Evolutionary conservation across 371 early-diverging fungal genomes (phyloP).

Genomic region (Blakeslea trispora): DNA sequence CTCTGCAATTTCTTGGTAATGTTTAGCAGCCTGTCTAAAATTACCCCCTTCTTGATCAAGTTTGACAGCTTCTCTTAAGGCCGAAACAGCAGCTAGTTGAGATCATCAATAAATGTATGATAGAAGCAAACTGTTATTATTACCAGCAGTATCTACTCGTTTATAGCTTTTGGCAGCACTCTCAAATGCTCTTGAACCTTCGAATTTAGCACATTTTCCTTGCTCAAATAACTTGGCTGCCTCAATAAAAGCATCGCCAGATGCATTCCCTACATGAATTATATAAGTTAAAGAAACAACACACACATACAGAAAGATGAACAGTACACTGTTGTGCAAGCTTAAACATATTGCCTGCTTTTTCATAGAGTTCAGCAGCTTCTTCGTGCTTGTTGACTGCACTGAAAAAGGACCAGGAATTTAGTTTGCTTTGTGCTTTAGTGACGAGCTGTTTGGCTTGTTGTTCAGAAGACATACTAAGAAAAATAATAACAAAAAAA

Average conservation of each 20-base stretch:
- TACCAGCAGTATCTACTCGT: constrained; percentile 80
- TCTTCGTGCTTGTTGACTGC: constrained; percentile 83
- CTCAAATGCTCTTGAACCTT: constrained; percentile 66
- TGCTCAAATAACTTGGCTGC: constrained; percentile 65
- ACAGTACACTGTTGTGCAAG: constrained; percentile 83
- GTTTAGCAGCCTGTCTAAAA: constrained; percentile 90
- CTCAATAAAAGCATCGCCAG: constrained; percentile 88
- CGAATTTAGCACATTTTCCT: constrained; percentile 72
- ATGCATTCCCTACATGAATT: constrained; percentile 73
- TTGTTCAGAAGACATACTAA: constrained; percentile 60
- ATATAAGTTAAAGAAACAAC: neutral
- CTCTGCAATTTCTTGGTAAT: constrained; percentile 91
- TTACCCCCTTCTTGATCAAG: constrained; percentile 84
- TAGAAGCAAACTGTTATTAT: neutral
- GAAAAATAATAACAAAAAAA: constrained; percentile 2
- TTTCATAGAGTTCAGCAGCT: constrained; percentile 89
- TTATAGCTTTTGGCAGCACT: constrained; percentile 91
- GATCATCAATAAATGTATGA: neutral
- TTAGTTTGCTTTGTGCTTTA: constrained; percentile 77
- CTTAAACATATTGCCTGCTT: constrained; percentile 92
- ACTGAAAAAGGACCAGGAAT: constrained; percentile 78
- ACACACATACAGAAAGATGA: neutral
- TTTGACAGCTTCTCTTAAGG: constrained; percentile 74
- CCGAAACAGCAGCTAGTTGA: constrained; percentile 79
- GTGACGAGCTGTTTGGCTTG: constrained; percentile 71